phyloP scores from a whole-genome alignment of 148 eudicot species.

The Camellia japonica region DNA sequence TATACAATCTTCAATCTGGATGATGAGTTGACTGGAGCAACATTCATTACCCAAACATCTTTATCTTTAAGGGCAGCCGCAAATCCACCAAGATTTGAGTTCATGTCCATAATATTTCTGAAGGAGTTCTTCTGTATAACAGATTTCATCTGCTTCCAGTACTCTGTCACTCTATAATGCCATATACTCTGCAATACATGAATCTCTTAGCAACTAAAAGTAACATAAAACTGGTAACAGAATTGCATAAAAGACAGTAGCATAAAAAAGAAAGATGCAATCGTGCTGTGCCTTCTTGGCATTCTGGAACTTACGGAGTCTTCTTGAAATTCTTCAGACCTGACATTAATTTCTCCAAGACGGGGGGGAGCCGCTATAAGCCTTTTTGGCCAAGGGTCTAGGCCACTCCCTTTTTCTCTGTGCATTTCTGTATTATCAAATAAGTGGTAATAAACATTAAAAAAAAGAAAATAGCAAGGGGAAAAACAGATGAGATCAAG shows the following conservation, averaged over 20 bases:
- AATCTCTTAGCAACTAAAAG: conserved; percentile 15
- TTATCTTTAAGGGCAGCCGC: conserved; percentile 65
- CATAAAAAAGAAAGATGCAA: background rate
- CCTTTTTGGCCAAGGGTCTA: conserved; percentile 75
- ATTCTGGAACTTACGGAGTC: conserved; percentile 53
- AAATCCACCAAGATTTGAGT: conserved; percentile 73
- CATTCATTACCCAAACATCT: conserved; percentile 85
- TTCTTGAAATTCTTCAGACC: conserved; percentile 48
- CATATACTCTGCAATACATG: conserved; percentile 50
- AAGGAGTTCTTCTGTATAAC: conserved; percentile 43
- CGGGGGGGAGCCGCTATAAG: conserved; percentile 60
- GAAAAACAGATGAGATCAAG: background rate
- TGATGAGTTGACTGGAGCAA: conserved; percentile 54
- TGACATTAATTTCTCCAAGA: conserved; percentile 53
- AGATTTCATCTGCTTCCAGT: conserved; percentile 75
- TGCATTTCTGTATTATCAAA: conserved; percentile 46
- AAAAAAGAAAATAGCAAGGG: background rate
- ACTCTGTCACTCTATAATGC: conserved; percentile 56
- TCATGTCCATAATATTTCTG: conserved; percentile 83
- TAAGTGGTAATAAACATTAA: background rate
- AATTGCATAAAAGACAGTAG: background rate
- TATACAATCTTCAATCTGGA: conserved; percentile 58
- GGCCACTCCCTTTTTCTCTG: conserved; percentile 51
- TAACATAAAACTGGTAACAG: background rate
- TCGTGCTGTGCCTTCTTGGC: background rate